Evolutionary conservation across 768 basidiomycete genomes (phyloP).

Genomic region (Panus rudis): DNA sequence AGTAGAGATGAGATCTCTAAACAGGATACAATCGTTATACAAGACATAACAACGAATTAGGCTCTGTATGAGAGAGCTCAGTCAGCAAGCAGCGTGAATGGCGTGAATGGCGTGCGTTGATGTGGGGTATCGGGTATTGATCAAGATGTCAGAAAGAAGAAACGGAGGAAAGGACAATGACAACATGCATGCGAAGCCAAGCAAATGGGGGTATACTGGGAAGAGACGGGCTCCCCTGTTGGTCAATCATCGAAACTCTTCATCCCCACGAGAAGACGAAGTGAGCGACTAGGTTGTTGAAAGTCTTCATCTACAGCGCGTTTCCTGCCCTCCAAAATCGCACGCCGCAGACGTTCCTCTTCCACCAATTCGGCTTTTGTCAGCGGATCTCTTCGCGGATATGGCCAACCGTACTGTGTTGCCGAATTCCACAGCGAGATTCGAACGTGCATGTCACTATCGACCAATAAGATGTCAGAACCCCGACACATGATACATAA

Average conservation of each 20-base stretch:
- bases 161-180: no score
- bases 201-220: constrained; percentile 4
- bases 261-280: constrained; percentile 18
- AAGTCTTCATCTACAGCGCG: constrained; percentile 16
- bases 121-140: no score
- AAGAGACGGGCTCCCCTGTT: background rate
- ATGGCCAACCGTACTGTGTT: constrained; percentile 18
- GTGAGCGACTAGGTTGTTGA: constrained; percentile 13
- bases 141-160: no score
- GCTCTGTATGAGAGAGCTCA: no score
- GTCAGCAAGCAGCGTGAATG: no score
- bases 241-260: constrained; percentile 10
- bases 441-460: constrained; percentile 21
- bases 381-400: constrained; percentile 18
- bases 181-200: no score
- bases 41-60: no score
- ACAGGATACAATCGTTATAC: no score
- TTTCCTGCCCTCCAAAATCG: constrained; percentile 18
- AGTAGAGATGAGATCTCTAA: no score
- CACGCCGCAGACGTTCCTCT: constrained; percentile 20
- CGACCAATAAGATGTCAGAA: background rate
- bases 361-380: constrained; percentile 18
- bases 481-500: background rate
- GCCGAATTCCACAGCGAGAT: constrained; percentile 21
- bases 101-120: no score